A percentile compares a stretch with the other conserved stretches of the same genome.
Evolutionary conservation across 2,329 filamentous ascomycete genomes (phyloP).

Genomic region (Grosmannia huntii): DNA sequence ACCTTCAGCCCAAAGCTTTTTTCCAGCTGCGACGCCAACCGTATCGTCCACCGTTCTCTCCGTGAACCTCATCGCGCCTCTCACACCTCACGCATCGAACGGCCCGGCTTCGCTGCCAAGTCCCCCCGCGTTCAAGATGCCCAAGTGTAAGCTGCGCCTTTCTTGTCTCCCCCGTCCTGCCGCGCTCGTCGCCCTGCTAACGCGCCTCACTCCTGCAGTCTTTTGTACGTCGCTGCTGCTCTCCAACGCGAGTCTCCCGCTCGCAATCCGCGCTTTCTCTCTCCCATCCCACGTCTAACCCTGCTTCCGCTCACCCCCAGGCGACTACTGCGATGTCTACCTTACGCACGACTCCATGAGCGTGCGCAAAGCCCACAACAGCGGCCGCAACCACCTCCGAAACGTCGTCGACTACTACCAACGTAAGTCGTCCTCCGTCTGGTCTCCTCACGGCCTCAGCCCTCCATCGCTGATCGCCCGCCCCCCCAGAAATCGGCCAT

Average conservation of each 20-base stretch:
- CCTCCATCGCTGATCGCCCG: neutral
- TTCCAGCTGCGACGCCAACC: neutral
- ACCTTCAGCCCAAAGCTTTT: neutral
- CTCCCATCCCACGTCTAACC: neutral
- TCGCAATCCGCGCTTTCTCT: neutral
- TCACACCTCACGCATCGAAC: neutral
- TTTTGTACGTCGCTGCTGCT: constrained; percentile 12
- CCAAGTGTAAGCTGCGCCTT: constrained; percentile 60
- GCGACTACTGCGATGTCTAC: constrained; percentile 99
- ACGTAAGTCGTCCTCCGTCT: constrained; percentile 37
- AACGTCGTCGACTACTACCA: constrained; percentile 99
- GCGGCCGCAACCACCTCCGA: constrained; percentile 86
- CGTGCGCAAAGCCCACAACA: constrained; percentile 97
- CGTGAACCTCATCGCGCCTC: neutral
- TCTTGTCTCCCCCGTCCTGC: too few species aligned
- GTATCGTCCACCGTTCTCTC: neutral
- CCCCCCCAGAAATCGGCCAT: constrained; percentile 71
- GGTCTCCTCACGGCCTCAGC: neutral
- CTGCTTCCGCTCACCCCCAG: constrained; percentile 24
- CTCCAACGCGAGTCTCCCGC: too few species aligned
- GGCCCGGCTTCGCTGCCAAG: neutral
- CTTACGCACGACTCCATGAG: constrained; percentile 99
- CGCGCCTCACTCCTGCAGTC: constrained; percentile 6
- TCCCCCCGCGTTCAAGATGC: constrained; percentile 45
- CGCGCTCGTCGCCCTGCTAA: constrained; percentile 5